phyloP scores from a whole-genome alignment of 495 filamentous ascomycete species.

The Aspergillus cavernicola region DNA sequence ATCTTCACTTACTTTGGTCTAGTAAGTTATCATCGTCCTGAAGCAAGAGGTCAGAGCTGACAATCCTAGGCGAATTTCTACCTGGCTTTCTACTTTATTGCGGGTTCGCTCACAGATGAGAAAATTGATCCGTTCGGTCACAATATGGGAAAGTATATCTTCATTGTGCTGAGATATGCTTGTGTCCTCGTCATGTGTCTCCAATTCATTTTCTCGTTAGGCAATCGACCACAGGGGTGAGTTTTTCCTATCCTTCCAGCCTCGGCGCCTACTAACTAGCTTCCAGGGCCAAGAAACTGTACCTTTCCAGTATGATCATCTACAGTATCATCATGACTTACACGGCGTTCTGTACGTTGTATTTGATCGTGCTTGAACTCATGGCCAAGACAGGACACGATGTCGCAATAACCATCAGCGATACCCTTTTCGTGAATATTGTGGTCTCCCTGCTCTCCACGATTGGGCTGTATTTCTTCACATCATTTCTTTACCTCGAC shows the following conservation, averaged over 20 bases:
- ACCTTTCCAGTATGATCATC: constrained; percentile 77
- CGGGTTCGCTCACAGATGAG: constrained; percentile 82
- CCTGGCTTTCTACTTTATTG: constrained; percentile 97
- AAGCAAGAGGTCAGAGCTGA: not conserved
- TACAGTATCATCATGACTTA: constrained; percentile 95
- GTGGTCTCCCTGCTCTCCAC: constrained; percentile 88
- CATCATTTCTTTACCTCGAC: constrained; percentile 92
- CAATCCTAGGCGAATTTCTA: constrained; percentile 83
- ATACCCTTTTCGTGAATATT: constrained; percentile 90
- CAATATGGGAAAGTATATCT: constrained; percentile 78
- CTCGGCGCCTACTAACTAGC: not conserved
- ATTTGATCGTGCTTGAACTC: constrained; percentile 79
- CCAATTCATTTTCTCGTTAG: constrained; percentile 98
- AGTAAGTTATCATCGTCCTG: constrained; percentile 30
- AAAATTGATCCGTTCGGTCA: constrained; percentile 86
- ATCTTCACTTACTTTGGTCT: constrained; percentile 97
- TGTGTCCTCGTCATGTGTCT: constrained; percentile 84
- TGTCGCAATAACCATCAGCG: constrained; percentile 57
- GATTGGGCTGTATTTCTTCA: constrained; percentile 91
- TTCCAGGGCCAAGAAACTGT: constrained; percentile 76
- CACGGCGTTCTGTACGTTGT: constrained; percentile 82
- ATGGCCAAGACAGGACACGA: constrained; percentile 45
- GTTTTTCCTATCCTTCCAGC: constrained; percentile 2
- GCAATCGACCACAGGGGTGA: constrained; percentile 92
- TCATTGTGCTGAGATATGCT: constrained; percentile 77